Percentiles rank a stretch among this genome's conserved stretches.
These are phyloP conservation scores for Sindora glabra DNA, from an alignment of 306 rosid species.

Conservation along the genomic window DNA sequence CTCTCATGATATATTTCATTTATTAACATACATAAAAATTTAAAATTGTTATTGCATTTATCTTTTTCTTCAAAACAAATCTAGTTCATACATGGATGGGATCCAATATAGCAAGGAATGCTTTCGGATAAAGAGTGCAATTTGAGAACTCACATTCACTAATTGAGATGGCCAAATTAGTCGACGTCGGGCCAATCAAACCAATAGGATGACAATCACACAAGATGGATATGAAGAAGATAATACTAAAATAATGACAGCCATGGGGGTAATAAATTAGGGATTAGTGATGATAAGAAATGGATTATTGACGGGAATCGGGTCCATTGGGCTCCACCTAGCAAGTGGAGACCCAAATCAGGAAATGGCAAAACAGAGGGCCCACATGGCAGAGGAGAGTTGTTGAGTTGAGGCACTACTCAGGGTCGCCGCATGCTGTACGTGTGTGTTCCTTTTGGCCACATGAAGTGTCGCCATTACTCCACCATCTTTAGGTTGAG, in stretches of 20 bases:
- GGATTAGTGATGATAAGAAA: no score
- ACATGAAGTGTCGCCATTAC: conserved; percentile 15
- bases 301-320: no score
- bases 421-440: conserved; percentile 47
- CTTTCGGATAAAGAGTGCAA: no score
- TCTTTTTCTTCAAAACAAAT: no score
- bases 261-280: conserved; percentile 13
- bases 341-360: conserved; percentile 12
- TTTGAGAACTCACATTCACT: no score
- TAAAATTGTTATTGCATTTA: no score
- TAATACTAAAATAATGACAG: conserved; percentile 9
- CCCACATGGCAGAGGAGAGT: no score
- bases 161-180: background rate
- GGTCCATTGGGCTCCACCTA: background rate
- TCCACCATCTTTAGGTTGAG: no score
- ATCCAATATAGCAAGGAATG: no score
- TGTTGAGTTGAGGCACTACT: conserved; percentile 17
- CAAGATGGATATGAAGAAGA: conserved; percentile 2
- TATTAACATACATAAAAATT: no score
- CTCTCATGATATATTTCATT: no score
- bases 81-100: no score
- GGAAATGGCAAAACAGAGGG: conserved; percentile 16
- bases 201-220: conserved; percentile 1
- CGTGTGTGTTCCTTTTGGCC: conserved; percentile 18
- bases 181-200: background rate